A percentile compares a stretch with the other conserved stretches of the same genome.
Conservation (phyloP, 192 early-diverging fungal genomes). For the Umbelopsis isabellina region DNA sequence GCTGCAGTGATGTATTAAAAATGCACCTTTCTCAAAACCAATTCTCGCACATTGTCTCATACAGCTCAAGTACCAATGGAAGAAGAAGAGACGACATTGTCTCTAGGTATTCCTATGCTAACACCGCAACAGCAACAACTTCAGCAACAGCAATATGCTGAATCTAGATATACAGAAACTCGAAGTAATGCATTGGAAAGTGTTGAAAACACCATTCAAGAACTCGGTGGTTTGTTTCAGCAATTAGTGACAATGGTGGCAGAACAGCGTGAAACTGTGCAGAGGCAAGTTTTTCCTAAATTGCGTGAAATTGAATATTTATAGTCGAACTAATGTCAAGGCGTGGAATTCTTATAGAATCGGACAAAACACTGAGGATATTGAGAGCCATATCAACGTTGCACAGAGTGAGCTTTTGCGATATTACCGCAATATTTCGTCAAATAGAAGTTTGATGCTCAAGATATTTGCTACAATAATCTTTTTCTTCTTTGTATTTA, state of each 20-base stretch:
- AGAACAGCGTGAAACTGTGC: conserved; percentile 85
- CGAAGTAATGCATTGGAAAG: conserved; percentile 90
- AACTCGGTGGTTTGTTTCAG: conserved; percentile 89
- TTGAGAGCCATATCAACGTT: conserved; percentile 86
- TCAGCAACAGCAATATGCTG: conserved; percentile 71
- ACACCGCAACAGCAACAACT: conserved; percentile 58
- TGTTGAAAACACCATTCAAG: conserved; percentile 96
- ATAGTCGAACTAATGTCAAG: too few species aligned
- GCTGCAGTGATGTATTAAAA: neutral
- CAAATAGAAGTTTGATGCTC: conserved; percentile 94
- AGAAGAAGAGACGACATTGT: conserved; percentile 43
- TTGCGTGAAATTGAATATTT: too few species aligned
- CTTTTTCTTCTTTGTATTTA: conserved; percentile 60
- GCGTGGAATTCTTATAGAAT: conserved; percentile 11
- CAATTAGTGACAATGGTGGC: conserved; percentile 86
- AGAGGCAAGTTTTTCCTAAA: conserved; percentile 29
- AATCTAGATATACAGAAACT: conserved; percentile 85
- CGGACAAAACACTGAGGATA: conserved; percentile 54
- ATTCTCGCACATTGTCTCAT: neutral
- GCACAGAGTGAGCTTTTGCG: conserved; percentile 89
- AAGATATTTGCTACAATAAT: conserved; percentile 93
- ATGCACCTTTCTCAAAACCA: neutral
- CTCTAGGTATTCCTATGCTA: conserved; percentile 49
- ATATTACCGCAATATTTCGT: conserved; percentile 90
- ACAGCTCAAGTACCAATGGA: conserved; percentile 5